Percentiles rank a stretch among this genome's conserved stretches.
These are phyloP conservation scores for Scedosporium minutisporum DNA, from an alignment of 2,329 filamentous ascomycete species.

Conservation along the genomic window DNA sequence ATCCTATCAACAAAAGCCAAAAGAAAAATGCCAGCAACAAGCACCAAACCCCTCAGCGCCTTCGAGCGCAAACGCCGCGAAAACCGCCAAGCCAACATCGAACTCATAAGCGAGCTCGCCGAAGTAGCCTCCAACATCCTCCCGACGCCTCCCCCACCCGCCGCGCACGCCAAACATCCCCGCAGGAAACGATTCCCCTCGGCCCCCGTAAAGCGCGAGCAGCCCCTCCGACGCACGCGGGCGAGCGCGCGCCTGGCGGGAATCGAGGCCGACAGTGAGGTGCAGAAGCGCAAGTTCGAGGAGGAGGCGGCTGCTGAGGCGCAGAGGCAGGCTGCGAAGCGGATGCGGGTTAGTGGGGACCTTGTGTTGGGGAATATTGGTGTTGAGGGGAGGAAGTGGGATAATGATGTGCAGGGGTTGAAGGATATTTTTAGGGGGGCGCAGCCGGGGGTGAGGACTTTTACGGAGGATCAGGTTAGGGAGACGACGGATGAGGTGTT, in stretches of 20 bases:
- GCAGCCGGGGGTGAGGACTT: slow-evolving; percentile 74
- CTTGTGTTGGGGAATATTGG: slow-evolving; percentile 68
- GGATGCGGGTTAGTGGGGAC: slow-evolving; percentile 40
- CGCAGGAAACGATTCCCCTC: slow-evolving; percentile 16
- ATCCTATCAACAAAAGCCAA: not conserved
- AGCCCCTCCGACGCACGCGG: slow-evolving; percentile 37
- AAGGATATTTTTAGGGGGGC: slow-evolving; percentile 52
- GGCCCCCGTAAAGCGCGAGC: slow-evolving; percentile 32
- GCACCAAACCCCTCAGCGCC: slow-evolving; percentile 53
- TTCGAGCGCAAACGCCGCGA: slow-evolving; percentile 79
- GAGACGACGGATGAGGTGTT: slow-evolving; percentile 70
- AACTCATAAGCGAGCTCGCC: slow-evolving; percentile 66
- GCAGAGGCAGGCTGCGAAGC: slow-evolving; percentile 46
- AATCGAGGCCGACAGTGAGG: slow-evolving; percentile 35
- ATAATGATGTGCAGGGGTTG: slow-evolving; percentile 57
- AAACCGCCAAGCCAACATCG: slow-evolving; percentile 81
- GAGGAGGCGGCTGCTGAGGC: slow-evolving; percentile 36
- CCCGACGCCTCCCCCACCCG: slow-evolving; percentile 43
- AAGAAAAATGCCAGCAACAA: slow-evolving; percentile 35
- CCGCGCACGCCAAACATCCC: slow-evolving; percentile 12
- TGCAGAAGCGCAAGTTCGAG: slow-evolving; percentile 39
- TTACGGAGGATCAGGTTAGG: slow-evolving; percentile 72
- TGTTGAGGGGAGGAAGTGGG: slow-evolving; percentile 71
- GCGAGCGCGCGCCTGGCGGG: slow-evolving; percentile 51
- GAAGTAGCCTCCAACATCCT: slow-evolving; percentile 60